phyloP scores from a whole-genome alignment of 2,329 filamentous ascomycete genomes.

The Dendrostoma leiphaemia region DNA sequence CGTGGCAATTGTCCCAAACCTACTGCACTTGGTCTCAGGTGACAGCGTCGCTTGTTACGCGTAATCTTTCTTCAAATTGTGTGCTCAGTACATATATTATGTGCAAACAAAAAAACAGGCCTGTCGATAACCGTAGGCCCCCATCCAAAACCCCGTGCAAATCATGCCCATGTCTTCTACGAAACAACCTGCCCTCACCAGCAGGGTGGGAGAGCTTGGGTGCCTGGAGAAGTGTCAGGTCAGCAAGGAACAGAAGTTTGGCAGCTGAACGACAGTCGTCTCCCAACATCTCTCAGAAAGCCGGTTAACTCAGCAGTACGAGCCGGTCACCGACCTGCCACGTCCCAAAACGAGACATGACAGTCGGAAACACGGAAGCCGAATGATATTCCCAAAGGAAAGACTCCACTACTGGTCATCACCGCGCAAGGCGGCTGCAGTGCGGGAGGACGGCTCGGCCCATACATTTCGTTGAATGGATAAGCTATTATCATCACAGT shows the following conservation, averaged over 20 bases:
- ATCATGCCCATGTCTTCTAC: background rate
- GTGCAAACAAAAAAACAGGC: no score
- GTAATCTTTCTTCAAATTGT: no score
- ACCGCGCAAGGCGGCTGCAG: slow-evolving; percentile 53
- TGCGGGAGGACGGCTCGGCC: slow-evolving; percentile 73
- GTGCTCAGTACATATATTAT: no score
- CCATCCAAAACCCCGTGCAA: no score
- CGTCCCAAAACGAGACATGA: slow-evolving; percentile 56
- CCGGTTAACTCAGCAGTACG: slow-evolving; percentile 37
- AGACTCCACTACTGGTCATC: slow-evolving; percentile 77
- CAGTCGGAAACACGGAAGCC: slow-evolving; percentile 54
- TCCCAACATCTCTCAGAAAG: slow-evolving; percentile 25
- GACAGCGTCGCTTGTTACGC: no score
- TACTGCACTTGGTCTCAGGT: no score
- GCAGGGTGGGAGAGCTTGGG: no score
- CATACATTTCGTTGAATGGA: slow-evolving; percentile 71
- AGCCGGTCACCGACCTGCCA: slow-evolving; percentile 30
- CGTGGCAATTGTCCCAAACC: no score
- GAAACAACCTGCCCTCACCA: background rate
- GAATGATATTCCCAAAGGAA: slow-evolving; percentile 50
- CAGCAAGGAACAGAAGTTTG: background rate
- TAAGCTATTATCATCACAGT: slow-evolving; percentile 66
- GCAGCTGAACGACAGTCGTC: background rate
- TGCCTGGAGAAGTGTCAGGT: background rate
- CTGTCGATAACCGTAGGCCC: no score